Base-by-base conservation (phyloP, 352 stramenopile genomes). In the Phytophthora citricola region DNA sequence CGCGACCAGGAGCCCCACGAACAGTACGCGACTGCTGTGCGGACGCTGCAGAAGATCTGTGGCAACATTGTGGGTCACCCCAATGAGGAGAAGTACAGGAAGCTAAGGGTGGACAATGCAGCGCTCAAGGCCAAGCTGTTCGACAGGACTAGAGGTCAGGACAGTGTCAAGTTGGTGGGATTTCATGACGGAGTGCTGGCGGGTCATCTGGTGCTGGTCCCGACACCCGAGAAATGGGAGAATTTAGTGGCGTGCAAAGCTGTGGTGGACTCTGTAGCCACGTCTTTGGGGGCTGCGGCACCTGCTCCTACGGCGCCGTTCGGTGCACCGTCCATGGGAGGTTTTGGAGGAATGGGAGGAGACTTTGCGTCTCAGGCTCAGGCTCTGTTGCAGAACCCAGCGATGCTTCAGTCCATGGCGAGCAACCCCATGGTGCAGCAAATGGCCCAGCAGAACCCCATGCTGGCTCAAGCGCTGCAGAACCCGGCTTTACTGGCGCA, bases 31-130 rank as follows among this genome's bases (percentile, higher is more conserved):
- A 74, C 66, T 20, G 80, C 83, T 1, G 63, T 90, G 50, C 78
- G 81, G 58, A 95, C 87, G 45, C 61, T 95, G 54, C 83, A 88
- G 40, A 93, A 92, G 60, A 92, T 95, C 58, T 92, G 85, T 55
- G 75, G 75, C n/a, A 95, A 95, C 58, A 90, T 95, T 39, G 66
- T 92, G 41, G 72, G 29, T 50, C 68, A 93, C 52, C 87, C 87
- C 36, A 84, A 67, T 4, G 87, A 95, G 40, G 76, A 92, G 15
- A 92, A 93, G 63, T 95, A 90, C 73, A 76, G 85, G 14, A 91
- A 89, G 62, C 68, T 95, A 63, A 77, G 87, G 9, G 38, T 90
- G 26, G 78, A 66, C 31, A 95, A 95, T 59, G 82, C 81, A 1
- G 83, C 78, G n/a, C 53, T 95, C 9, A 83, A 85, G 61, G 69